phyloP scores from a whole-genome alignment of 768 basidiomycete genomes.

The Steccherinum ochraceum region DNA sequence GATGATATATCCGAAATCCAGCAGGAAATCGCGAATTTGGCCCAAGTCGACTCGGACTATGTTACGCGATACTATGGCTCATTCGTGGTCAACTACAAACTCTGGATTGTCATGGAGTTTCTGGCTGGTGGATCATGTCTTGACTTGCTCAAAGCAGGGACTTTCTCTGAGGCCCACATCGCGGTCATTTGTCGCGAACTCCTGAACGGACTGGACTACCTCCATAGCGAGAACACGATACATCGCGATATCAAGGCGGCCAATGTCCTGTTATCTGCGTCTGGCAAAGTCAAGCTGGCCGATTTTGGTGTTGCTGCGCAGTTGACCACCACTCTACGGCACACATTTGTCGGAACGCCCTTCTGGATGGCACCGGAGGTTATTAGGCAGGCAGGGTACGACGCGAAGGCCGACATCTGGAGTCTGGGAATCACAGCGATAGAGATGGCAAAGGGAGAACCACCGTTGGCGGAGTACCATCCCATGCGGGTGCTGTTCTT shows the following conservation, averaged over 20 bases:
- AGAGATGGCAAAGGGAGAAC: constrained; percentile 97
- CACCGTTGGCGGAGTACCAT: constrained; percentile 94
- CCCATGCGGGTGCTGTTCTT: constrained; percentile 98
- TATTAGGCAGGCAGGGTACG: constrained; percentile 94
- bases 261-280: constrained; percentile 85
- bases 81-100: constrained; percentile 93
- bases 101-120: constrained; percentile 99
- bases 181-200: constrained; percentile 93
- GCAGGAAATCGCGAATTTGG: constrained; percentile 94
- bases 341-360: constrained; percentile 96
- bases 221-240: constrained; percentile 94
- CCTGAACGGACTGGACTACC: constrained; percentile 87
- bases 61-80: constrained; percentile 96
- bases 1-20: constrained; percentile 99
- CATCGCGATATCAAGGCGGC: constrained; percentile 99
- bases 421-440: constrained; percentile 97
- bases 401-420: constrained; percentile 96
- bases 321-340: constrained; percentile 86
- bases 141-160: constrained; percentile 88
- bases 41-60: constrained; percentile 93
- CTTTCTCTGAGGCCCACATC: constrained; percentile 90
- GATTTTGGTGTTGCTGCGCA: constrained; percentile 99
- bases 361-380: constrained; percentile 99
- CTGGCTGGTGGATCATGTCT: constrained; percentile 98
- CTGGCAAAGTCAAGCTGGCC: constrained; percentile 93